Percentiles rank a stretch among this genome's conserved stretches.
Evolutionary conservation across 2,329 filamentous ascomycete species (phyloP).

Genomic region (Alternaria arbusti): DNA sequence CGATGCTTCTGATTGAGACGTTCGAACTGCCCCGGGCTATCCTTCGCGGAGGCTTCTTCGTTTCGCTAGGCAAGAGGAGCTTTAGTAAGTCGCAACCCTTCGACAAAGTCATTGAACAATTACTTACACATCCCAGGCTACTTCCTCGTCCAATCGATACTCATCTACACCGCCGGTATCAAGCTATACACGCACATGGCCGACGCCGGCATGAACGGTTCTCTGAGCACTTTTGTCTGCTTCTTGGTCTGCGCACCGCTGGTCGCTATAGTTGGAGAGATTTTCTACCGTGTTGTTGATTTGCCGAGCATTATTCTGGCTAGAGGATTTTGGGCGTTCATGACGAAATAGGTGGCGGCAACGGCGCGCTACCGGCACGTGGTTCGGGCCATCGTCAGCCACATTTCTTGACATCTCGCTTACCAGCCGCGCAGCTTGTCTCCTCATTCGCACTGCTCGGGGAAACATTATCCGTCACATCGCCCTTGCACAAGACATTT

Average conservation of each 20-base stretch:
- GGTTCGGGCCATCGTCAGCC: neutral
- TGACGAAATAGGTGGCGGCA: slow-evolving; percentile 23
- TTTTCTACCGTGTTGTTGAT: slow-evolving; percentile 42
- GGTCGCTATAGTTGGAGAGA: slow-evolving; percentile 27
- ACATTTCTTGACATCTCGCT: neutral
- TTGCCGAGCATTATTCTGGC: slow-evolving; percentile 39
- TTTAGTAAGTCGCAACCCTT: slow-evolving; percentile 48
- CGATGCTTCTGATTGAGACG: slow-evolving; percentile 52
- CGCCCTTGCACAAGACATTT: neutral
- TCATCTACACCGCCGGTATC: slow-evolving; percentile 53
- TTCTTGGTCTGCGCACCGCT: slow-evolving; percentile 32
- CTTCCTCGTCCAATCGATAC: slow-evolving; percentile 51
- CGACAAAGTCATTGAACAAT: neutral
- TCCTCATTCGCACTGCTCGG: neutral
- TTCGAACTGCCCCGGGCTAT: slow-evolving; percentile 45
- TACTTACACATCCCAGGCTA: slow-evolving; percentile 42
- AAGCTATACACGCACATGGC: slow-evolving; percentile 52
- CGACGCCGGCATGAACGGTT: slow-evolving; percentile 12
- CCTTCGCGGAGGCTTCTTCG: slow-evolving; percentile 44
- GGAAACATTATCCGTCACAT: neutral
- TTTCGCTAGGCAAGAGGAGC: slow-evolving; percentile 51
- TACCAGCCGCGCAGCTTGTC: neutral
- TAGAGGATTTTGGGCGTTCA: slow-evolving; percentile 30
- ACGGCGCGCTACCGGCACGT: neutral
- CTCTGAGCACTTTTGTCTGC: slow-evolving; percentile 26